These are phyloP conservation scores for Sextonia rubra DNA, from an alignment of 164 flowering plant genomes.

Conservation along the genomic window DNA sequence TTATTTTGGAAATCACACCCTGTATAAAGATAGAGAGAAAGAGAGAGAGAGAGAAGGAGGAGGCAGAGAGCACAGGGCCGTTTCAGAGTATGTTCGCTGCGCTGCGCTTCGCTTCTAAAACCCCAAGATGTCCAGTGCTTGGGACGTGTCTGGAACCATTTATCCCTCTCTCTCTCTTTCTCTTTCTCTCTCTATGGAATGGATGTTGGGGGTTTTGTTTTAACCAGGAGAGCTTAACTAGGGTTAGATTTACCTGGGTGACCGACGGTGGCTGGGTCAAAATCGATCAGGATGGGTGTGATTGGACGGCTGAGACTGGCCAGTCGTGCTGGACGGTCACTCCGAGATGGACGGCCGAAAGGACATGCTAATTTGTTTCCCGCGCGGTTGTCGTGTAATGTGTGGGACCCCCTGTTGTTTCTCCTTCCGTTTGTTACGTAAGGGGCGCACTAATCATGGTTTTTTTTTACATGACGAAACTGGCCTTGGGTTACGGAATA, in stretches of 20 bases:
- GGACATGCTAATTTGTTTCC: not conserved
- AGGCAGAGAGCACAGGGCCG: constrained; percentile 23
- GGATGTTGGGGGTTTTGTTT: not conserved
- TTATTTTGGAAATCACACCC: not conserved
- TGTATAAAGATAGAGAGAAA: not conserved
- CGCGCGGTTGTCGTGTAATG: not conserved
- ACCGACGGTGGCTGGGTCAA: constrained; percentile 20
- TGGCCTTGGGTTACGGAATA: not conserved
- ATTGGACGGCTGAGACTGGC: constrained; percentile 7
- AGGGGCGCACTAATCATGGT: not conserved
- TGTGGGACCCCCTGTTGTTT: not conserved
- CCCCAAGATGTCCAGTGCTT: constrained; percentile 9
- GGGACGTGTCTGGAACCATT: constrained; percentile 8
- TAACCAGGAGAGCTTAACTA: not conserved
- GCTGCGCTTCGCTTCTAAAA: constrained; percentile 24
- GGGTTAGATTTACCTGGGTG: not conserved
- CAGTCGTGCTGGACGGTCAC: not conserved
- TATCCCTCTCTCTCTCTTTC: constrained; percentile 7
- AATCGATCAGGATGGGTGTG: not conserved
- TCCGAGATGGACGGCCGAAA: constrained; percentile 1
- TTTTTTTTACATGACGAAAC: not conserved
- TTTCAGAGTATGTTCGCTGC: constrained; percentile 43
- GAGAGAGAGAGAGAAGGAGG: constrained; percentile 3
- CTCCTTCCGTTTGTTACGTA: not conserved
- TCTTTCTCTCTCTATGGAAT: constrained; percentile 1